Percentiles rank a stretch among this genome's conserved stretches.
Evolutionary conservation across 805 yeast genomes (phyloP).

Genomic region (Sugiyamaella chiloensis): DNA sequence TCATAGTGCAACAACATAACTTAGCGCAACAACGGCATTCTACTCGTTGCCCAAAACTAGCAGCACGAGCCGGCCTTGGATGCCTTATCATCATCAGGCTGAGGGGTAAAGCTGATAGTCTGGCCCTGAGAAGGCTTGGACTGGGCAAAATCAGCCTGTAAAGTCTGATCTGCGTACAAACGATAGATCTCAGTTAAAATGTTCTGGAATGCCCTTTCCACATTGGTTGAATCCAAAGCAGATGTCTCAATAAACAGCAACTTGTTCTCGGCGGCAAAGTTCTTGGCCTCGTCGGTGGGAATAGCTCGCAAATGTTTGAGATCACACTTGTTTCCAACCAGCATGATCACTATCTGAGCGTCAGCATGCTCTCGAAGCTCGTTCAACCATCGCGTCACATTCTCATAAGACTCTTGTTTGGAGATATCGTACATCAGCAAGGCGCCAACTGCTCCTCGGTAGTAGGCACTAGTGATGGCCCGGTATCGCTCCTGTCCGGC

Average conservation of each 20-base stretch:
- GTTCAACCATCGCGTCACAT: constrained; percentile 85
- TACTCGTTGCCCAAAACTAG: no score
- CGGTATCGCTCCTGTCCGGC: constrained; percentile 99
- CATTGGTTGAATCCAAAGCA: constrained; percentile 86
- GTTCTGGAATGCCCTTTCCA: constrained; percentile 90
- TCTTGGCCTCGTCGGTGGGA: constrained; percentile 95
- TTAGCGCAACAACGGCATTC: no score
- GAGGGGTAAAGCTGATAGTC: constrained; percentile 87
- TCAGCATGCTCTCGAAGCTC: constrained; percentile 97
- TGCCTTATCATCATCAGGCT: constrained; percentile 74
- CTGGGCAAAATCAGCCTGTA: constrained; percentile 64
- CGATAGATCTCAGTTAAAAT: constrained; percentile 90
- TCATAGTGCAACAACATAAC: neutral
- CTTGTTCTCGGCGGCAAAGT: constrained; percentile 87
- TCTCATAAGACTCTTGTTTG: constrained; percentile 88
- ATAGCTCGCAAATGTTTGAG: constrained; percentile 91
- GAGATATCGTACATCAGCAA: constrained; percentile 92
- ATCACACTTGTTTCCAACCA: constrained; percentile 96
- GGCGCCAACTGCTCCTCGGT: constrained; percentile 98
- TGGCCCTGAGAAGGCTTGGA: constrained; percentile 78
- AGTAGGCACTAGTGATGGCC: constrained; percentile 95
- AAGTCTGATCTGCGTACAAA: constrained; percentile 93
- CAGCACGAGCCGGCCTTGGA: constrained; percentile 24
- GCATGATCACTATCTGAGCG: constrained; percentile 91
- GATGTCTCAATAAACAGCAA: constrained; percentile 93